Evolutionary conservation across 306 rosid genomes (phyloP).

Genomic region (Cercis canadensis): DNA sequence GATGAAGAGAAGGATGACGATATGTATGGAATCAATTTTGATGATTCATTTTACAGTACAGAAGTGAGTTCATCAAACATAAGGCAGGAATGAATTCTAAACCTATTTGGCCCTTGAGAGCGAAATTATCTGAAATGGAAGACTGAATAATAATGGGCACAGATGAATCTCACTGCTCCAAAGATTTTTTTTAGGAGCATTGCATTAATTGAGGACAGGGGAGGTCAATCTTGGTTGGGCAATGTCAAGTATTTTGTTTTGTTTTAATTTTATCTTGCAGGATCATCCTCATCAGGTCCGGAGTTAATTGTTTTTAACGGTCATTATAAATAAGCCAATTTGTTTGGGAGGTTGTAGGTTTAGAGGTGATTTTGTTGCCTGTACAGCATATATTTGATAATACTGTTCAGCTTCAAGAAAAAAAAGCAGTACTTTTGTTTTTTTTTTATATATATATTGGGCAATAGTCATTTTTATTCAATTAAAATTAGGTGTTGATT

Average conservation of each 20-base stretch:
- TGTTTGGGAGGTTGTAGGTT: conserved; percentile 52
- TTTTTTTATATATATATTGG: no score
- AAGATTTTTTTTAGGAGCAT: conserved; percentile 38
- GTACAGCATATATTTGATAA: conserved; percentile 54
- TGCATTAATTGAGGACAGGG: conserved; percentile 31
- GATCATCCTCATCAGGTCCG: conserved; percentile 43
- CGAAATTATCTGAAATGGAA: conserved; percentile 17
- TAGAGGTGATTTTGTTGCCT: conserved; percentile 53
- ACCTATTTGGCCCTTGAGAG: conserved; percentile 24
- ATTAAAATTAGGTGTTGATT: background rate
- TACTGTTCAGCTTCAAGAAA: conserved; percentile 38
- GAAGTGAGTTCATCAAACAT: conserved; percentile 62
- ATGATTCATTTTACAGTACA: conserved; percentile 81
- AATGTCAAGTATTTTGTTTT: conserved; percentile 32
- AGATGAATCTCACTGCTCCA: conserved; percentile 7
- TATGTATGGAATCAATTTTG: conserved; percentile 53
- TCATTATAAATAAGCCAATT: conserved; percentile 50
- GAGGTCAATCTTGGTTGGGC: conserved; percentile 32
- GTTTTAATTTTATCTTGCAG: conserved; percentile 25
- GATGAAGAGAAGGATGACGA: conserved; percentile 79
- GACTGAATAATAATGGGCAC: conserved; percentile 14
- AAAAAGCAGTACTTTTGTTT: background rate
- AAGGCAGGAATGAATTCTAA: conserved; percentile 59
- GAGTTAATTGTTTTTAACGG: conserved; percentile 33
- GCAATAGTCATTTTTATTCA: background rate